phyloP scores from a whole-genome alignment of 768 basidiomycete genomes.

The Kwoniella mangroviensis region DNA sequence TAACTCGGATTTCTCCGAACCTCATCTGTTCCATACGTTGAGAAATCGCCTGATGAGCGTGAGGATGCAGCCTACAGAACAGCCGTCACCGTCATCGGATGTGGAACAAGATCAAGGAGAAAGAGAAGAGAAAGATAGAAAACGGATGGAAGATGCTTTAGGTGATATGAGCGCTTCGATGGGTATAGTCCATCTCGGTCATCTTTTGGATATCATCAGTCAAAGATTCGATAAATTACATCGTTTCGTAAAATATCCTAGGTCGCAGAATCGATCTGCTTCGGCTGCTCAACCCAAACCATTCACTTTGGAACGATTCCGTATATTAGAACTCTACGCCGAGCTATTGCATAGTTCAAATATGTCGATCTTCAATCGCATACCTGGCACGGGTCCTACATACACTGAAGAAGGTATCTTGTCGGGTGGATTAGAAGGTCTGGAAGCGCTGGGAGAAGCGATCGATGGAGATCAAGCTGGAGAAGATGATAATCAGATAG shows the following conservation, averaged over 20 bases:
- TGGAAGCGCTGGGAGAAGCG: constrained; percentile 85
- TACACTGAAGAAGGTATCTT: constrained; percentile 84
- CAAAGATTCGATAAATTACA: constrained; percentile 73
- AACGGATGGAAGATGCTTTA: constrained; percentile 51
- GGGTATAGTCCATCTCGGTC: constrained; percentile 80
- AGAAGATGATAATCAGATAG: constrained; percentile 69
- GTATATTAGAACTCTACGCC: constrained; percentile 94
- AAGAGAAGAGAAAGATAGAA: constrained; percentile 44
- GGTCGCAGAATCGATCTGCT: constrained; percentile 61
- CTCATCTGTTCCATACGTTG: constrained; percentile 91
- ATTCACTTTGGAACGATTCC: constrained; percentile 90
- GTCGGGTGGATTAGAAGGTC: constrained; percentile 78
- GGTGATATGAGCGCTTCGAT: constrained; percentile 43
- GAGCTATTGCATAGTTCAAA: constrained; percentile 97
- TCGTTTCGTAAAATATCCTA: constrained; percentile 69
- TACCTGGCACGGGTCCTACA: constrained; percentile 68
- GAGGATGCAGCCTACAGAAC: constrained; percentile 60
- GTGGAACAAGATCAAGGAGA: constrained; percentile 62
- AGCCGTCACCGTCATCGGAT: constrained; percentile 57
- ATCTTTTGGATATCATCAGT: constrained; percentile 75
- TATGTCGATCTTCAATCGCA: constrained; percentile 91
- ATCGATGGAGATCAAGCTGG: constrained; percentile 72
- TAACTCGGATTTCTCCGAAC: constrained; percentile 98
- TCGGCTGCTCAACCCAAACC: constrained; percentile 68
- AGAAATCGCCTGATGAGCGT: constrained; percentile 86